These are phyloP conservation scores for Lactarius sanguifluus DNA, from an alignment of 768 basidiomycete genomes.

Conservation along the genomic window DNA sequence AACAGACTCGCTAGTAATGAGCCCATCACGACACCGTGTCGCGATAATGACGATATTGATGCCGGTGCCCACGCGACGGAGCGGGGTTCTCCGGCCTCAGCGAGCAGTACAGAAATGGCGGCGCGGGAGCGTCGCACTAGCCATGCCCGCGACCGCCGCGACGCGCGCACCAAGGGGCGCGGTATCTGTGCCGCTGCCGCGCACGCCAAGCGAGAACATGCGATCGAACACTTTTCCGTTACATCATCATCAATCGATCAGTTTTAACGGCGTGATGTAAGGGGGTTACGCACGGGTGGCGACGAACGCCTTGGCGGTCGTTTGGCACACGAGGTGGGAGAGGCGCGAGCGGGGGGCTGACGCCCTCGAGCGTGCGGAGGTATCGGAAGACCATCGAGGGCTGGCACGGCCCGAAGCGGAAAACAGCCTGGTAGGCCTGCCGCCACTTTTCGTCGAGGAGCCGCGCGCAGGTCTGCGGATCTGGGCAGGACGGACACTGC, in stretches of 20 bases:
- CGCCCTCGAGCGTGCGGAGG: slow-evolving; percentile 84
- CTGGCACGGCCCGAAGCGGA: slow-evolving; percentile 86
- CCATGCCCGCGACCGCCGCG: slow-evolving; percentile 60
- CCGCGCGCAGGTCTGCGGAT: slow-evolving; percentile 73
- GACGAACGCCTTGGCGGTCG: slow-evolving; percentile 84
- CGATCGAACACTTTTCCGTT: slow-evolving; percentile 71
- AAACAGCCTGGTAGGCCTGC: slow-evolving; percentile 82
- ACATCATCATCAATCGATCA: not conserved
- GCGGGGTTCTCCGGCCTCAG: slow-evolving; percentile 59
- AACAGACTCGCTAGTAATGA: not conserved
- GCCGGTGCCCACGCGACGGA: slow-evolving; percentile 31
- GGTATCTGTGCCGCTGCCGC: slow-evolving; percentile 69
- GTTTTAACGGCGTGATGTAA: not conserved
- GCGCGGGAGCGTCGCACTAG: slow-evolving; percentile 59
- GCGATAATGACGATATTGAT: slow-evolving; percentile 9
- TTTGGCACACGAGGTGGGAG: slow-evolving; percentile 85
- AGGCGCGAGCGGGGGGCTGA: slow-evolving; percentile 85
- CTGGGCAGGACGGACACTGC: slow-evolving; percentile 84
- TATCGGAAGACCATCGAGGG: slow-evolving; percentile 93
- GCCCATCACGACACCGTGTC: slow-evolving; percentile 4
- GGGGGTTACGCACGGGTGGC: slow-evolving; percentile 62
- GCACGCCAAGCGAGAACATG: slow-evolving; percentile 84
- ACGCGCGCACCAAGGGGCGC: slow-evolving; percentile 62
- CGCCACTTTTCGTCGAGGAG: slow-evolving; percentile 92
- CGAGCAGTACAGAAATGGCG: slow-evolving; percentile 84